Conservation (phyloP, 441 rosid species). For the Populus hybrid region DNA sequence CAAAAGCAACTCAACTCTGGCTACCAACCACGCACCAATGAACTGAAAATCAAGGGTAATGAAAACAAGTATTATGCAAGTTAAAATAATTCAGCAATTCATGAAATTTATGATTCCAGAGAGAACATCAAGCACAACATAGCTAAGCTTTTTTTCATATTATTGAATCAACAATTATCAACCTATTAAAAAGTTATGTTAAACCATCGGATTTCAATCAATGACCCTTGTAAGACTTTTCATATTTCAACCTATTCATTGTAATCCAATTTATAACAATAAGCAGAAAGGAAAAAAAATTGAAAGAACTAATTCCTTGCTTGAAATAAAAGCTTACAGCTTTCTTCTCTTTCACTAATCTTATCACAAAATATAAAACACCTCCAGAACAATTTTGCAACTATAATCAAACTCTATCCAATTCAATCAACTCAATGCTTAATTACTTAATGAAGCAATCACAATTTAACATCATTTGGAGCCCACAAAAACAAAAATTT, state of each 20-base stretch:
- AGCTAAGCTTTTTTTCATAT: neutral
- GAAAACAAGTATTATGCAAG: neutral
- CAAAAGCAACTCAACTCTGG: neutral
- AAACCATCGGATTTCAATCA: neutral
- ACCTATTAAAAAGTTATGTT: too few species aligned
- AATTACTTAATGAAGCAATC: neutral
- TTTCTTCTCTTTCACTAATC: neutral
- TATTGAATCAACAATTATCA: neutral
- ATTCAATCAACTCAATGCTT: neutral
- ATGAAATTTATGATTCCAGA: neutral
- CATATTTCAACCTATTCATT: neutral
- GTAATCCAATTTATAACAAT: neutral
- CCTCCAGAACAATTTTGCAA: neutral
- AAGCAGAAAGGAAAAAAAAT: neutral
- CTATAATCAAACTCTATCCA: neutral
- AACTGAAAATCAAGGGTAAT: neutral
- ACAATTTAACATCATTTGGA: neutral
- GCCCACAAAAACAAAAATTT: neutral
- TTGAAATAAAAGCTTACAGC: neutral
- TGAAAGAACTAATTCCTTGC: slow-evolving; percentile 15
- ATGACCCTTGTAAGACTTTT: neutral
- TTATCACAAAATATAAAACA: slow-evolving; percentile 4
- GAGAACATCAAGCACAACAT: neutral
- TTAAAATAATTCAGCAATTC: neutral
- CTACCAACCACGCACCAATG: neutral